These are phyloP conservation scores for Syzygium aromaticum DNA, from an alignment of 345 rosid species.

Conservation along the genomic window DNA sequence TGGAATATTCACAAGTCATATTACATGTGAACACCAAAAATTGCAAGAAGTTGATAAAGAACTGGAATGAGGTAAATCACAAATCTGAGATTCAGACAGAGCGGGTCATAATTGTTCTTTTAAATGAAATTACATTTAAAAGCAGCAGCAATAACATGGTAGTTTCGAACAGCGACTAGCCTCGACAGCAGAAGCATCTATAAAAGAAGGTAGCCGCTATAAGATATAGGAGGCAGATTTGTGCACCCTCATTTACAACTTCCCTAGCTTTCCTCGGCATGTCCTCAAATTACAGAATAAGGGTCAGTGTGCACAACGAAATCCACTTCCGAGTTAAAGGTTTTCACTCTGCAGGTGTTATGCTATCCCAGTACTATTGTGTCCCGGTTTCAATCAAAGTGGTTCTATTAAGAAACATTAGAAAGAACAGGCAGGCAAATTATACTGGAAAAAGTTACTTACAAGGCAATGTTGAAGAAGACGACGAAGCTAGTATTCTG, in stretches of 20 bases:
- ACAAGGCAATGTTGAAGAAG: slow-evolving; percentile 80
- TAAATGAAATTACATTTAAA: not conserved
- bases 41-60: not conserved
- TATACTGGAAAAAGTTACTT: slow-evolving; percentile 10
- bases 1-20: not conserved
- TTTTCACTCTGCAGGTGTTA: not conserved
- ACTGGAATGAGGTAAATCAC: not conserved
- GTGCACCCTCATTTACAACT: not conserved
- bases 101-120: not conserved
- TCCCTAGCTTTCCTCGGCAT: not conserved
- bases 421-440: not conserved
- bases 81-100: not conserved
- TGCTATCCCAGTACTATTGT: not conserved
- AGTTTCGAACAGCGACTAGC: not conserved
- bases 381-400: not conserved
- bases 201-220: not conserved
- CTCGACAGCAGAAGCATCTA: not conserved
- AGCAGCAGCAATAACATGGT: not conserved
- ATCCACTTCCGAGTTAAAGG: not conserved
- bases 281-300: not conserved
- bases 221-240: not conserved
- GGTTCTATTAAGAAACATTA: not conserved
- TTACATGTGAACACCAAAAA: not conserved
- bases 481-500: slow-evolving; percentile 48
- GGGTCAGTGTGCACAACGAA: not conserved